A percentile compares a stretch with the other conserved stretches of the same genome.
These are phyloP conservation scores for Lactarius evosmus DNA, from an alignment of 768 basidiomycete species.

Conservation along the genomic window DNA sequence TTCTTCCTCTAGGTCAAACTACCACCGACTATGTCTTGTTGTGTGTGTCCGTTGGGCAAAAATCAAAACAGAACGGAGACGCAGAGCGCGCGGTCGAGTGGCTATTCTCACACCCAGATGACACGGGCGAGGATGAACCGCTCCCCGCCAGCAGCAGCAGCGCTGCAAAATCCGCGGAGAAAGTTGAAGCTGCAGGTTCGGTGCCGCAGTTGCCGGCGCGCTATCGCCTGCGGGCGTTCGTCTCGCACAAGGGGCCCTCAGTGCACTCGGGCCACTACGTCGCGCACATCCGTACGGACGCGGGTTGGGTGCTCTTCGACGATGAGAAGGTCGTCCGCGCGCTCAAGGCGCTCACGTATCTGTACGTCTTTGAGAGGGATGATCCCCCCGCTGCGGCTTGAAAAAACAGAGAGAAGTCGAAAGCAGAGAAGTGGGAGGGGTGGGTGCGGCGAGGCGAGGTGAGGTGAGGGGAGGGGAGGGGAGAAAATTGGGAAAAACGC, in stretches of 20 bases:
- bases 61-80: slow-evolving; percentile 75
- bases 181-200: slow-evolving; percentile 28
- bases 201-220: slow-evolving; percentile 66
- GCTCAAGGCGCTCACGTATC: slow-evolving; percentile 81
- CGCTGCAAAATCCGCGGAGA: background rate
- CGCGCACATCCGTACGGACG: slow-evolving; percentile 59
- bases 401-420: no score
- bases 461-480: no score
- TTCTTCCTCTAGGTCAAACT: background rate
- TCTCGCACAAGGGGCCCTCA: slow-evolving; percentile 95
- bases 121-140: slow-evolving; percentile 57
- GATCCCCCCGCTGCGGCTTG: no score
- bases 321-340: slow-evolving; percentile 94
- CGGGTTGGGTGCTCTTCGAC: slow-evolving; percentile 88
- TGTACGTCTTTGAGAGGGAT: slow-evolving; percentile 86
- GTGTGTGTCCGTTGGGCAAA: no score
- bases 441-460: no score
- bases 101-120: slow-evolving; percentile 93
- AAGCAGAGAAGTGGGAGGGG: no score
- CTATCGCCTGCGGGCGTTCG: slow-evolving; percentile 87
- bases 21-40: no score
- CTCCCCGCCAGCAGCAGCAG: no score
- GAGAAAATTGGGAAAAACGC: no score
- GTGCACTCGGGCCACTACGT: slow-evolving; percentile 96
- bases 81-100: slow-evolving; percentile 90